phyloP scores from a whole-genome alignment of 176 grass and related monocot genomes.

The Aegilops longissima region DNA sequence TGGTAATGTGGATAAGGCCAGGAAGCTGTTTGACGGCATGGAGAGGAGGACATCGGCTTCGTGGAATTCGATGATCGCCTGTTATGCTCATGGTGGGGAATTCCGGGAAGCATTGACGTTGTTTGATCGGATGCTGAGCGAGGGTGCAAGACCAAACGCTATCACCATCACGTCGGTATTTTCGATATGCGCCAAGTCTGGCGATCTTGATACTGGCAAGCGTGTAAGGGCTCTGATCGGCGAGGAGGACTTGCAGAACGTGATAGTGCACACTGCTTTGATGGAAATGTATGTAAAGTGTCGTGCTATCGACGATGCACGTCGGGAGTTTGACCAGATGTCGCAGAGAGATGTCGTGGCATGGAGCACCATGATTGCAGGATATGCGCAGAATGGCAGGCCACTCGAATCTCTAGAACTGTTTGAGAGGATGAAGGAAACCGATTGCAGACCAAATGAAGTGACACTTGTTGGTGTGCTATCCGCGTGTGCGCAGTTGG shows the following conservation, averaged over 20 bases:
- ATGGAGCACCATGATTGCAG: constrained; percentile 89
- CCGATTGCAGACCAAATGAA: constrained; percentile 70
- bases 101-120: constrained; percentile 57
- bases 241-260: constrained; percentile 47
- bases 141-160: constrained; percentile 57
- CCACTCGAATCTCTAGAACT: constrained; percentile 64
- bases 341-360: constrained; percentile 63
- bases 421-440: constrained; percentile 74
- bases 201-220: constrained; percentile 57
- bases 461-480: constrained; percentile 75
- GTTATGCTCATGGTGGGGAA: constrained; percentile 56
- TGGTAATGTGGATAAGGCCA: constrained; percentile 48
- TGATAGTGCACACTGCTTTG: constrained; percentile 76
- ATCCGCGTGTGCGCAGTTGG: constrained; percentile 70
- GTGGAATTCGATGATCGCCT: constrained; percentile 87
- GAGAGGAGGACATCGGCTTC: constrained; percentile 61
- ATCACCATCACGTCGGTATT: constrained; percentile 70
- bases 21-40: constrained; percentile 73
- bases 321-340: constrained; percentile 67
- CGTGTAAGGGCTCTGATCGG: constrained; percentile 37
- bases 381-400: constrained; percentile 77
- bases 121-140: constrained; percentile 65
- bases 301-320: constrained; percentile 67
- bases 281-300: constrained; percentile 89
- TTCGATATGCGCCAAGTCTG: constrained; percentile 73